Evolutionary conservation across 352 stramenopile genomes (phyloP), one percentile per base, ranked within the genome.

Genomic region (Globisporangium nunn): DNA sequence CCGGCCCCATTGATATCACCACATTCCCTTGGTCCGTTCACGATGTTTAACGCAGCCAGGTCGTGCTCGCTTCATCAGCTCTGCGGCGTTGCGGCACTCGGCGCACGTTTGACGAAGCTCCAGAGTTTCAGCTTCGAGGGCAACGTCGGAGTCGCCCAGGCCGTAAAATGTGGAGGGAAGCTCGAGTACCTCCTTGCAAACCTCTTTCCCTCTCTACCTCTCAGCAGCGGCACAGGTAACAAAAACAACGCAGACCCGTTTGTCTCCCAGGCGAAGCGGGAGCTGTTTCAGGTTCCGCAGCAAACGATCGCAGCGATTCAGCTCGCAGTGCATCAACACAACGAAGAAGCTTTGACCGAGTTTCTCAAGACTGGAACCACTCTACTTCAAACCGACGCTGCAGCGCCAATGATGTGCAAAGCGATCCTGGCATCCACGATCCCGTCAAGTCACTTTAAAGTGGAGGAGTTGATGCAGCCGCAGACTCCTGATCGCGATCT

Each of bases 111-210:
- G n/a, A 52, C 50, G 12, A 51, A 61, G 40, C 54, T 89, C 4
- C 59, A 85, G 35, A 75, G 65, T 17, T 58, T 89, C 37, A 66
- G 70, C 33, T 48, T 87, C 15, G 76, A 85, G 29, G 67, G 61
- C 39, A 89, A 87, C 48, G 65, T 64, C 11, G 68, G 65, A 3
- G 63, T 71, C 0, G 54, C 66, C 7, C 63, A 79, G 17, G 17
- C 82, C 29, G 14, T 57, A 7, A 64, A 67, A 29, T 68, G 55
- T 14, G 72, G 65, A 29, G 74, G 72, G 1, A 71, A 68, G 31
- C 56, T 87, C 0, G 64, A 78, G 30, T 74, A 69, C 50, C 23
- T 87, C n/a, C 47, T 70, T 28, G 67, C 64, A 6, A 72, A 75
- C 43, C 52, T 83, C 3, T 87, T 85, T 39, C 62, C 60, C 6